Evolutionary conservation across 345 rosid genomes (phyloP).

Genomic region (Mercurialis annua): DNA sequence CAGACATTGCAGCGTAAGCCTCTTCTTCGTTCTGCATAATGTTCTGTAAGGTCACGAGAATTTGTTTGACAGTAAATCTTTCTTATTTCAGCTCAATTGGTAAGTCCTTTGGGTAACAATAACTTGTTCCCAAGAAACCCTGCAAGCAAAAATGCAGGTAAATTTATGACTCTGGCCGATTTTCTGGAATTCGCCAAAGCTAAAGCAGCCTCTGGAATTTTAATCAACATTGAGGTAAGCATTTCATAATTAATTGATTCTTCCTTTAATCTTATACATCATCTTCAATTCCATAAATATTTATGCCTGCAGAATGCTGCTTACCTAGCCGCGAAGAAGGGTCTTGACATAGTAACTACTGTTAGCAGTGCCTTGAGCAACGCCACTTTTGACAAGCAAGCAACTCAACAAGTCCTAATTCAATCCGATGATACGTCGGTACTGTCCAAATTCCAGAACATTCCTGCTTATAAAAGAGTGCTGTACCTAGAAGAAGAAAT

Average conservation of each 20-base stretch:
- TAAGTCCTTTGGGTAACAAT: constrained; percentile 43
- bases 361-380: constrained; percentile 50
- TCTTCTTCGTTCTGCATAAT: not conserved
- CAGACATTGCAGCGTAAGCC: constrained; percentile 67
- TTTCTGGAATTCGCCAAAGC: constrained; percentile 74
- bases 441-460: constrained; percentile 42
- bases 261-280: not conserved
- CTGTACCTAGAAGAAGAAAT: constrained; percentile 42
- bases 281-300: not conserved
- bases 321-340: constrained; percentile 75
- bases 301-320: constrained; percentile 62
- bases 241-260: not conserved
- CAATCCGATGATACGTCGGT: constrained; percentile 79
- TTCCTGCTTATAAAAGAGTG: constrained; percentile 53
- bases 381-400: constrained; percentile 66
- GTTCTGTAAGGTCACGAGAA: not conserved
- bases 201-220: constrained; percentile 65
- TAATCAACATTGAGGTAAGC: constrained; percentile 65
- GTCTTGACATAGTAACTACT: constrained; percentile 51
- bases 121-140: constrained; percentile 51
- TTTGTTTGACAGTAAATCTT: not conserved
- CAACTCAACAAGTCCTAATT: constrained; percentile 66
- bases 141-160: constrained; percentile 58
- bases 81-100: constrained; percentile 63
- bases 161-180: constrained; percentile 50